Evolutionary conservation across 2,329 filamentous ascomycete species (phyloP), one percentile per base, ranked within the genome.

Genomic region (Fusarium nematophilum): DNA sequence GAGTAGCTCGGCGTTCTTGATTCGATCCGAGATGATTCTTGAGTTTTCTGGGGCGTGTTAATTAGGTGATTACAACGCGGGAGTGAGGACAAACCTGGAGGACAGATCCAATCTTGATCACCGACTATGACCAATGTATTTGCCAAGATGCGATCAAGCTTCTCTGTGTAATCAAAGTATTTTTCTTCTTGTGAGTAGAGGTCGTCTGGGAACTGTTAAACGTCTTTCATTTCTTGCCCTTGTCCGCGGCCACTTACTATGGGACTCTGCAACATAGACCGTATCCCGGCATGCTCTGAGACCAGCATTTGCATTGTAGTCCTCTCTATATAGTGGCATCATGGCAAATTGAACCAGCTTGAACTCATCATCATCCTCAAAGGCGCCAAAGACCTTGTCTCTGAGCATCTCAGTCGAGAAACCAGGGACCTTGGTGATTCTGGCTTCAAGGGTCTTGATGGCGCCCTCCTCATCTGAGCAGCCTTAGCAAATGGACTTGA

Each of bases 21-120:
- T 27, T 1, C 45, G 38, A 9, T 56, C 48, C 6, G 51, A 27
- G 18, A 64, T 62, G 2, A 59, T 9, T 9, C 15, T 50, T 3
- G 61, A 64, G 9, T 64, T 61, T 9, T 62, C 61, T 64, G 10
- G 9, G 2, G 7, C 11, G 6, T 18, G 33, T 55, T 29, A 40
- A 27, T 11, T 6, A 11, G 9, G 8, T 6, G 9, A 4, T 10
- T 14, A 21, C 14, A 4, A 1, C 17, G 9, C 23, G 6, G 14
- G 10, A 14, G 2, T 5, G 21, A 8, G 3, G 14, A 46, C 26
- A 6, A 36, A 59, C 59, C 59, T 50, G 46, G 51, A 3, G 59
- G 59, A 14, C 56, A 64, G 33, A 64, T 64, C 61, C 61, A 64
- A 29, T 64, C 61, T 25, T 62, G 51, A 5, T 64, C 61, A 6